Base-by-base conservation (phyloP, 1,284 basidiomycete genomes). In the Trichosporon coremiiforme region DNA sequence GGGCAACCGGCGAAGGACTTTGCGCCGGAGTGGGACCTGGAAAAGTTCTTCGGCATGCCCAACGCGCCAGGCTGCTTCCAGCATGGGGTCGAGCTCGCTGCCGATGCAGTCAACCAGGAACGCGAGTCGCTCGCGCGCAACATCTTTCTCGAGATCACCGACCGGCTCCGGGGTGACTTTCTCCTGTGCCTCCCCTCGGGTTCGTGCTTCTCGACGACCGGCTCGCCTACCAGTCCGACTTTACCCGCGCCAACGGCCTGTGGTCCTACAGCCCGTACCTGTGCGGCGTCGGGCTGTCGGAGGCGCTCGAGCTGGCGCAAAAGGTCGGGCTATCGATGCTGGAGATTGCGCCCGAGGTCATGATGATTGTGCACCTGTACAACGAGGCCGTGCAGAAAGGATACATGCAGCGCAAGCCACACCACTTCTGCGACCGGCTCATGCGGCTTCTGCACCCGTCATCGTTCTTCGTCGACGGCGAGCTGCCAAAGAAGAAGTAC, bases 181-280 rank as follows among this genome's bases (percentile, higher is more conserved):
- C 5, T 53, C 50, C 9, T 22, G 10, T 53, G 50, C 20, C 50
- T 25, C 25, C 25, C 25, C 25, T 53, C 4, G 50, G 50, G 12
- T 53, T 9, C 22, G 50, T 53, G 50, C 20, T 25, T 22, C 8
- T 53, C 20, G 20, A 53, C 20, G 50, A 53, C 50, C 6, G 20
- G 50, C 50, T 53, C 20, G 20, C 50, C 10, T 53, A 25, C 22
- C n/a, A 53, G 50, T 53, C 50, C 50, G 20, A 53, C 20, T 53
- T 53, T 20, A 53, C 50, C 5, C n/a, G 17, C 41, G 36, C 20
- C 25, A 62, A 62, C 60, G 60, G 64, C 45, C 31, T 65, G 8
- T 57, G 50, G 50, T 53, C 55, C 35, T 66, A 57, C 36, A 53
- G 53, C 1, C 65, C 65, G 2, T 66, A 66, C 22, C 33, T 66